phyloP scores from a whole-genome alignment of 768 basidiomycete genomes.

The Pleurotus ostreatus region DNA sequence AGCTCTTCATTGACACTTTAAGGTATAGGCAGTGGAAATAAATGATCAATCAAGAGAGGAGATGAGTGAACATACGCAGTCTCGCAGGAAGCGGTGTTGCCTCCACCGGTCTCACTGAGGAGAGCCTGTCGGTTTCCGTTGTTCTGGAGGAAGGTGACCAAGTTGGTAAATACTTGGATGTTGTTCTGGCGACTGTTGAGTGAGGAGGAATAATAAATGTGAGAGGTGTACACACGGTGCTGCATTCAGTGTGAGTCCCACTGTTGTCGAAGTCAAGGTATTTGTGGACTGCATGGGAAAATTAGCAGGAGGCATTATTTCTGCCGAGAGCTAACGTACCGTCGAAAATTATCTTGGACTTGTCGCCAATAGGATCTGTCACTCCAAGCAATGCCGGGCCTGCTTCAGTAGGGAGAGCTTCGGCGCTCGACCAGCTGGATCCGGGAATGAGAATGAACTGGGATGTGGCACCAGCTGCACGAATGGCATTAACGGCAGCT shows the following conservation, averaged over 20 bases:
- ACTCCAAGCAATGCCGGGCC: slow-evolving; percentile 39
- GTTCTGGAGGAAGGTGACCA: slow-evolving; percentile 37
- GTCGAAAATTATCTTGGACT: slow-evolving; percentile 47
- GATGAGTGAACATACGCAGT: slow-evolving; percentile 24
- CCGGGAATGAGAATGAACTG: slow-evolving; percentile 59
- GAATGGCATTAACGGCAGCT: slow-evolving; percentile 55
- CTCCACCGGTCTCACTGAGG: slow-evolving; percentile 50
- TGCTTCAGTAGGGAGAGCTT: slow-evolving; percentile 37
- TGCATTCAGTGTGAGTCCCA: slow-evolving; percentile 31
- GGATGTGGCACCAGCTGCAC: slow-evolving; percentile 47
- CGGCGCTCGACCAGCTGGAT: slow-evolving; percentile 20
- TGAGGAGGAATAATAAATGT: not conserved
- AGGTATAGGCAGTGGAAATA: slow-evolving; percentile 18
- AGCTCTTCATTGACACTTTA: slow-evolving; percentile 31
- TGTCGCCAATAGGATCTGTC: slow-evolving; percentile 37
- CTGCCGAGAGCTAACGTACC: slow-evolving; percentile 8
- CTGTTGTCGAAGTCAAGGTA: slow-evolving; percentile 55
- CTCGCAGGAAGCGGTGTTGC: slow-evolving; percentile 43
- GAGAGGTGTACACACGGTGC: slow-evolving; percentile 18
- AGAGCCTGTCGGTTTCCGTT: slow-evolving; percentile 29
- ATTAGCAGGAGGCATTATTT: not conserved
- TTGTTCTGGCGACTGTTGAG: slow-evolving; percentile 30
- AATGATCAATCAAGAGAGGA: not conserved
- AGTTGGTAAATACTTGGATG: slow-evolving; percentile 36
- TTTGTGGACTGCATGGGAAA: slow-evolving; percentile 38